A percentile compares a stretch with the other conserved stretches of the same genome.
Conservation (phyloP, 2,329 filamentous ascomycete genomes). For the Beauveria varroae region DNA sequence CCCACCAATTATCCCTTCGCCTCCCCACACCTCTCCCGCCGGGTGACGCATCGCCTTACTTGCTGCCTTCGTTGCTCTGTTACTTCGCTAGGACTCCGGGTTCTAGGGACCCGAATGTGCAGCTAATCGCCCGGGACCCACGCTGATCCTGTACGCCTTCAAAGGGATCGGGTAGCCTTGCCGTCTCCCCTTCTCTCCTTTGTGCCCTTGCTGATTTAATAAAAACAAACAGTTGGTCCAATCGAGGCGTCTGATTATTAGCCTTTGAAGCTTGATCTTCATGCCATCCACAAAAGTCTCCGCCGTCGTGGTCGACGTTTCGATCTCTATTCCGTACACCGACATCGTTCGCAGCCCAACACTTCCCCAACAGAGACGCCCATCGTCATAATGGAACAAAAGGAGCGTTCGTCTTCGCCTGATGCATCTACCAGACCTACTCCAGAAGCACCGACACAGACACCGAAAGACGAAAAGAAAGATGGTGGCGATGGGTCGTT, state of each 20-base stretch:
- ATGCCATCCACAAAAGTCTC: neutral
- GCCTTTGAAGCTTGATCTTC: too few relatives aligned
- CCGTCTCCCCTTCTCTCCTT: neutral
- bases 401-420: neutral
- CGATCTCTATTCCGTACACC: neutral
- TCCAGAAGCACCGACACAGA: neutral
- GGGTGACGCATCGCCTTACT: neutral
- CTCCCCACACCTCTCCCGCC: neutral
- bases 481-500: neutral
- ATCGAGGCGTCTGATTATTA: neutral
- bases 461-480: neutral
- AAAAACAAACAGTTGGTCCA: neutral
- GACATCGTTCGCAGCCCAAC: neutral
- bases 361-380: neutral
- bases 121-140: neutral
- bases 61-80: too few relatives aligned
- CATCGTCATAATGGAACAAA: neutral
- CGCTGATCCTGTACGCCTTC: neutral
- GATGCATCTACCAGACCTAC: neutral
- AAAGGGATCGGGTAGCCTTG: neutral
- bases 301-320: neutral
- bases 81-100: neutral
- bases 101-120: neutral
- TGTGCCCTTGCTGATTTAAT: neutral
- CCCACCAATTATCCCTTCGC: neutral